Evolutionary conservation across 192 early-diverging fungal species (phyloP).

Genomic region (Backusella circina): DNA sequence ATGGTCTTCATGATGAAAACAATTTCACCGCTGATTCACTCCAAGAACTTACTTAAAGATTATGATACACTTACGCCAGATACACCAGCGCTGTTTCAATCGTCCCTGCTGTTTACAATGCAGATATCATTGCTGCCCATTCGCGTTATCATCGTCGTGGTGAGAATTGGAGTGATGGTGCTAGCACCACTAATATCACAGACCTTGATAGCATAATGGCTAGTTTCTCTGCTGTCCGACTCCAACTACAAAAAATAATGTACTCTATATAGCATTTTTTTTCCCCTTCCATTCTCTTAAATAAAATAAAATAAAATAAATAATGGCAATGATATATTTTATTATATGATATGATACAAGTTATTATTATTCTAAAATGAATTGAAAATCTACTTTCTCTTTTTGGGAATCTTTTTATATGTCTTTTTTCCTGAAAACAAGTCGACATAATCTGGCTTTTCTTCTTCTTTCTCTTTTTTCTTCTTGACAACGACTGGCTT

Average conservation of each 20-base stretch:
- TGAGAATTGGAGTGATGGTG: conserved; percentile 45
- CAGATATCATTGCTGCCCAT: conserved; percentile 83
- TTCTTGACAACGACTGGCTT: neutral
- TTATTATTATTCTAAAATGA: neutral
- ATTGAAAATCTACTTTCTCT: conserved; percentile 8
- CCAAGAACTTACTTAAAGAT: conserved; percentile 82
- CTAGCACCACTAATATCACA: conserved; percentile 24
- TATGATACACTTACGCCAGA: conserved; percentile 88
- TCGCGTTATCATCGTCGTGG: conserved; percentile 81
- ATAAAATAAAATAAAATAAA: neutral
- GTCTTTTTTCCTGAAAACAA: conserved; percentile 32
- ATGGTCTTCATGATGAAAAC: conserved; percentile 86
- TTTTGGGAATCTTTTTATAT: conserved; percentile 19
- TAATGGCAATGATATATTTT: neutral
- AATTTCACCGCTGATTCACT: conserved; percentile 73
- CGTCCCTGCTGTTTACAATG: conserved; percentile 90
- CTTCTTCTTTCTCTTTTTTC: neutral
- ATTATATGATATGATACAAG: neutral
- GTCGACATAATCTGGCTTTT: conserved; percentile 32
- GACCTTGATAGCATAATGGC: conserved; percentile 19
- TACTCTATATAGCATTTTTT: conserved; percentile 15
- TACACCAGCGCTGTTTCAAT: conserved; percentile 87
- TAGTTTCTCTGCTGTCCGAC: conserved; percentile 34
- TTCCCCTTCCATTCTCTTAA: neutral
- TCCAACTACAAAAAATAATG: conserved; percentile 33